Conservation (phyloP, 164 flowering plant species). For the Akebia trifoliata region DNA sequence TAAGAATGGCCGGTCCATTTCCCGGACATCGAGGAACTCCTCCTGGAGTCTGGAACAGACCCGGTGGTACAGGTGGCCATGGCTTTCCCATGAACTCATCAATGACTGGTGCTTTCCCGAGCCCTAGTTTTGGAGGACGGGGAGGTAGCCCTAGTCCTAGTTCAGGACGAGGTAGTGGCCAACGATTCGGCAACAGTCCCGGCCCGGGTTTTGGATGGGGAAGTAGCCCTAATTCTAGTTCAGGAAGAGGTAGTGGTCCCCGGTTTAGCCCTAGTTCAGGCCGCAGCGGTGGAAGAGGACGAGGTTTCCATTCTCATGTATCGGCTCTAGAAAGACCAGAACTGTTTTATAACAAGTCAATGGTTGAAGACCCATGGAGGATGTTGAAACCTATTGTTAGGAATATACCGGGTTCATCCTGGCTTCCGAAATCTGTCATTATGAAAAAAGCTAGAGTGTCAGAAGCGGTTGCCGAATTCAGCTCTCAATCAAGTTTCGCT, state of each 20-base stretch:
- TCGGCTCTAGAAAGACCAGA: conserved; percentile 36
- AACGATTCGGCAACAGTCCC: conserved; percentile 17
- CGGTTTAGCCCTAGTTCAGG: conserved; percentile 21
- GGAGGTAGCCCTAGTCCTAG: conserved; percentile 21
- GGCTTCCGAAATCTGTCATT: conserved; percentile 46
- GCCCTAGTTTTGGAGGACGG: conserved; percentile 24
- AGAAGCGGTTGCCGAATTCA: conserved; percentile 22
- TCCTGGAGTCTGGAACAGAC: conserved; percentile 26
- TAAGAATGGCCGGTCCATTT: conserved; percentile 16
- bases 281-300: conserved; percentile 43
- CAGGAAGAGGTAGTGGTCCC: conserved; percentile 32
- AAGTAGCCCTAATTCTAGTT: conserved; percentile 21
- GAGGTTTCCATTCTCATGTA: conserved; percentile 22
- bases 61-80: conserved; percentile 17
- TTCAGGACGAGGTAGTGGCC: conserved; percentile 25
- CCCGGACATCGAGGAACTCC: conserved; percentile 17
- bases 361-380: conserved; percentile 87
- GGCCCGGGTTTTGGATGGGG: conserved; percentile 23
- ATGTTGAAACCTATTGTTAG: conserved; percentile 48
- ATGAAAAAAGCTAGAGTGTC: conserved; percentile 34
- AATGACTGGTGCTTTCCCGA: conserved; percentile 18
- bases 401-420: conserved; percentile 18
- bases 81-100: conserved; percentile 21
- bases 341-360: conserved; percentile 47
- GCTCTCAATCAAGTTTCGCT: conserved; percentile 51